Conservation (phyloP, 257 asterid species). For the Mitragyna speciosa region DNA sequence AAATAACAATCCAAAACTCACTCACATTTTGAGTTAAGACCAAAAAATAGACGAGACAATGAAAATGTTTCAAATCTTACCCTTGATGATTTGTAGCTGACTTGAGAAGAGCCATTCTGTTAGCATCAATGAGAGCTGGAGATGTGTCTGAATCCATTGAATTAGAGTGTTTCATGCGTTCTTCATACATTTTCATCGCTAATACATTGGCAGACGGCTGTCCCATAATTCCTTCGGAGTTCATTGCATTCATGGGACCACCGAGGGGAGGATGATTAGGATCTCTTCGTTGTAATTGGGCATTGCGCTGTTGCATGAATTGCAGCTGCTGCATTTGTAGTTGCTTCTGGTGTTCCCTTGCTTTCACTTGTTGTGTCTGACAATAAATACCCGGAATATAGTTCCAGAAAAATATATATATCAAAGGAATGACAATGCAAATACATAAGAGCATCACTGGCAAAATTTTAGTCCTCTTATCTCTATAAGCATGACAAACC, state of each 20-base stretch:
- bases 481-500: slow-evolving; percentile 42
- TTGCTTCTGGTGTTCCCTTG: slow-evolving; percentile 95
- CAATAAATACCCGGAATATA: slow-evolving; percentile 14
- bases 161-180: slow-evolving; percentile 87
- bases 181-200: slow-evolving; percentile 97
- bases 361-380: slow-evolving; percentile 91
- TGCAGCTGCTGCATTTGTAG: slow-evolving; percentile 94
- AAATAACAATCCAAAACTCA: not conserved
- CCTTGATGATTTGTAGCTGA: slow-evolving; percentile 91
- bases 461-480: not conserved
- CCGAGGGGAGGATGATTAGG: slow-evolving; percentile 90
- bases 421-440: not conserved
- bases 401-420: not conserved
- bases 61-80: slow-evolving; percentile 39
- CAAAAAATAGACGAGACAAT: not conserved
- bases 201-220: slow-evolving; percentile 94
- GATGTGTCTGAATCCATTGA: slow-evolving; percentile 94
- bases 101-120: slow-evolving; percentile 92
- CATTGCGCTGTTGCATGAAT: slow-evolving; percentile 90
- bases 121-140: slow-evolving; percentile 75
- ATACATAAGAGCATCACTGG: slow-evolving; percentile 1
- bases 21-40: not conserved
- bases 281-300: slow-evolving; percentile 92
- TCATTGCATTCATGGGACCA: slow-evolving; percentile 70
- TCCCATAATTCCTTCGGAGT: slow-evolving; percentile 86